Evolutionary conservation across 495 filamentous ascomycete species (phyloP).

Genomic region (Penicillium chermesinum): DNA sequence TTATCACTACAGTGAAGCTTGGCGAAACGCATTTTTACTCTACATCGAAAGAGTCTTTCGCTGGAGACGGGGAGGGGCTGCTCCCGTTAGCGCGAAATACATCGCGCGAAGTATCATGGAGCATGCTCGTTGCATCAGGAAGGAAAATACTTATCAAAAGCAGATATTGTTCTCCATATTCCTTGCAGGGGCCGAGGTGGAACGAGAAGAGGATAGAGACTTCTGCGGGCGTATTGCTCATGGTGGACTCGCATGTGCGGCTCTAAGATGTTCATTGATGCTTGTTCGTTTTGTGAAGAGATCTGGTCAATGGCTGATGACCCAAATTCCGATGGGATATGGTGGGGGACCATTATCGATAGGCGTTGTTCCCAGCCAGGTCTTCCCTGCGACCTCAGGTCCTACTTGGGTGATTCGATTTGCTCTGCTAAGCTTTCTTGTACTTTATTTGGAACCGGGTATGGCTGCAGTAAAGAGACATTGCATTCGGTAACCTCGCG

Average conservation of each 20-base stretch:
- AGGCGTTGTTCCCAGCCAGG: background rate
- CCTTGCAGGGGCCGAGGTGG: conserved; percentile 1
- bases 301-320: conserved; percentile 1
- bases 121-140: conserved; percentile 2
- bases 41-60: conserved; percentile 21
- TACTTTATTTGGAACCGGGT: too few species aligned
- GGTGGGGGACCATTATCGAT: conserved; percentile 12
- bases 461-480: too few species aligned
- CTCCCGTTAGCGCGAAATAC: background rate
- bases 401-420: conserved; percentile 1
- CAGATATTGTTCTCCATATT: conserved; percentile 1
- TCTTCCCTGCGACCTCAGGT: conserved; percentile 1
- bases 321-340: background rate
- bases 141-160: conserved; percentile 3
- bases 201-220: conserved; percentile 1
- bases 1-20: conserved; percentile 19
- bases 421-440: too few species aligned
- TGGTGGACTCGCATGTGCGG: conserved; percentile 2
- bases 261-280: conserved; percentile 4
- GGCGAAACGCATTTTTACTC: conserved; percentile 20
- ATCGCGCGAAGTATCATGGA: conserved; percentile 1
- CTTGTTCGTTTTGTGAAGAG: conserved; percentile 6
- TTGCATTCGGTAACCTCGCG: too few species aligned
- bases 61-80: conserved; percentile 8
- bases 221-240: conserved; percentile 1